Evolutionary conservation across 345 rosid species (phyloP).

Genomic region (Gossypium anomalum): DNA sequence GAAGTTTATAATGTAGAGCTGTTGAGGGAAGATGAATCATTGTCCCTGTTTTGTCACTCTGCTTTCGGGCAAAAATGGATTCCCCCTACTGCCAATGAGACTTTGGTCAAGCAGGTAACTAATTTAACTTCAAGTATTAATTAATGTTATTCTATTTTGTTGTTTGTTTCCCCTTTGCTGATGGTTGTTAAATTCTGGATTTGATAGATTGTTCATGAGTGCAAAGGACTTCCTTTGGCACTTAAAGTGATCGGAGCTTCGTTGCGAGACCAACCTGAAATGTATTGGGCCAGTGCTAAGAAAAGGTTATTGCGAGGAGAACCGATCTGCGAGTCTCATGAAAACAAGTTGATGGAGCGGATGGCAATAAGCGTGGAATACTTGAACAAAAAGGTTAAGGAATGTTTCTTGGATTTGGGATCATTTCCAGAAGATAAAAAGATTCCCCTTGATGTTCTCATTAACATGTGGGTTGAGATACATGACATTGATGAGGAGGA

Average conservation of each 20-base stretch:
- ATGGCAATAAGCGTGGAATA: slow-evolving; percentile 67
- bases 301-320: slow-evolving; percentile 61
- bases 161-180: not conserved
- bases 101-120: slow-evolving; percentile 63
- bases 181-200: not conserved
- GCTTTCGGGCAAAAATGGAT: slow-evolving; percentile 64
- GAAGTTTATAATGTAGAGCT: slow-evolving; percentile 54
- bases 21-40: slow-evolving; percentile 58
- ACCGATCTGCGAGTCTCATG: slow-evolving; percentile 71
- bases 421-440: slow-evolving; percentile 94
- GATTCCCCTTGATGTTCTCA: slow-evolving; percentile 81
- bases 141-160: not conserved
- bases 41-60: slow-evolving; percentile 60
- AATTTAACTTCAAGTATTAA: not conserved
- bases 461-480: slow-evolving; percentile 80
- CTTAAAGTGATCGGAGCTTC: slow-evolving; percentile 94
- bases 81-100: slow-evolving; percentile 46
- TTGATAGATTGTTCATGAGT: slow-evolving; percentile 64
- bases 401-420: slow-evolving; percentile 90
- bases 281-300: slow-evolving; percentile 65
- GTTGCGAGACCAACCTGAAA: slow-evolving; percentile 51
- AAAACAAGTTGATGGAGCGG: slow-evolving; percentile 56
- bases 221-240: slow-evolving; percentile 93
- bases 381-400: slow-evolving; percentile 46
- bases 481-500: slow-evolving; percentile 53